A percentile compares a stretch with the other conserved stretches of the same genome.
These are phyloP conservation scores for Ceratorhiza oryzae-sativae DNA, from an alignment of 1,284 basidiomycete genomes.

Conservation along the genomic window DNA sequence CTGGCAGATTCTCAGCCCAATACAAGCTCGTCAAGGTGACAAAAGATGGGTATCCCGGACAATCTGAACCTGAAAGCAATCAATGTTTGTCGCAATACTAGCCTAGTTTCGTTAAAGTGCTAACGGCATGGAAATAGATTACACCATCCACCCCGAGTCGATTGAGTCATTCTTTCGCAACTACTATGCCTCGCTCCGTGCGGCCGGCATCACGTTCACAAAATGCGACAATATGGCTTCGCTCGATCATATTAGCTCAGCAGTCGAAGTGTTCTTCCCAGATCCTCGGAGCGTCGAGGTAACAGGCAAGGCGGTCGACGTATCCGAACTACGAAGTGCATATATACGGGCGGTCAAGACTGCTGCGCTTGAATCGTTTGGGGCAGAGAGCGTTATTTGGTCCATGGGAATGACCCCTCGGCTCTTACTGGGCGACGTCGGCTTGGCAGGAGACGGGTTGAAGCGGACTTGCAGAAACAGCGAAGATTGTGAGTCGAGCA, in stretches of 20 bases:
- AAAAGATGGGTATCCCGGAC: slow-evolving; percentile 43
- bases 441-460: slow-evolving; percentile 3
- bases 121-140: slow-evolving; percentile 24
- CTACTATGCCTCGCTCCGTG: slow-evolving; percentile 38
- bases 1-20: slow-evolving; percentile 36
- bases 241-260: slow-evolving; percentile 40
- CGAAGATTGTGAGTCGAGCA: slow-evolving; percentile 33
- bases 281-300: slow-evolving; percentile 22
- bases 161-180: slow-evolving; percentile 40
- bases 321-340: slow-evolving; percentile 26
- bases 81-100: slow-evolving; percentile 22
- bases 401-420: slow-evolving; percentile 43
- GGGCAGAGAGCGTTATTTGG: slow-evolving; percentile 38
- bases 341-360: slow-evolving; percentile 38
- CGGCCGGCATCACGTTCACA: slow-evolving; percentile 38
- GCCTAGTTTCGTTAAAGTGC: background rate
- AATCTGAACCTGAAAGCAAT: slow-evolving; percentile 37
- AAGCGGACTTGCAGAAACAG: slow-evolving; percentile 38
- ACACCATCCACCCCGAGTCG: slow-evolving; percentile 40
- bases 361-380: slow-evolving; percentile 38
- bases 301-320: slow-evolving; percentile 24
- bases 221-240: slow-evolving; percentile 43
- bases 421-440: slow-evolving; percentile 38
- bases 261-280: slow-evolving; percentile 24
- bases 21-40: slow-evolving; percentile 42